These are phyloP conservation scores for Hericium rajendrae DNA, from an alignment of 768 basidiomycete species.

Conservation along the genomic window DNA sequence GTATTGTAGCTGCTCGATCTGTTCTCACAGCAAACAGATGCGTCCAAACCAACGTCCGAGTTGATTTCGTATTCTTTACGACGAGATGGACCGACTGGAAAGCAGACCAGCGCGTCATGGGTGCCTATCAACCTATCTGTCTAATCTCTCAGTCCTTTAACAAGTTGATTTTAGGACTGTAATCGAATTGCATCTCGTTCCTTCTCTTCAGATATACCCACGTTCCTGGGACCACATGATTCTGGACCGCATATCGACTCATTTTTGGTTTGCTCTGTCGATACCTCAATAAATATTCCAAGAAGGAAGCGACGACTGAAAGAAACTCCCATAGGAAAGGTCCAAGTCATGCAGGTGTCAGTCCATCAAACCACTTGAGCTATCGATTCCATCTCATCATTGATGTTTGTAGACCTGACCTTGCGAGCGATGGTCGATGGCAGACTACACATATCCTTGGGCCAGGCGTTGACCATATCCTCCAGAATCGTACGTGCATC, in stretches of 20 bases:
- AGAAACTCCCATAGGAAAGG: not conserved
- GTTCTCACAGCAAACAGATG: slow-evolving; percentile 18
- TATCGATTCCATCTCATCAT: not conserved
- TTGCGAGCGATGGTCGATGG: not conserved
- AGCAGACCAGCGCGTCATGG: slow-evolving; percentile 26
- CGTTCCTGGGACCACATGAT: slow-evolving; percentile 10
- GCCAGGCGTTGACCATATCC: not conserved
- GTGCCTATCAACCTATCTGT: slow-evolving; percentile 19
- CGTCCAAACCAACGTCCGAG: slow-evolving; percentile 27
- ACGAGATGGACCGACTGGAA: slow-evolving; percentile 1
- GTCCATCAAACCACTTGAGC: not conserved
- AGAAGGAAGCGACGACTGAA: not conserved
- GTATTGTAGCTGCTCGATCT: not conserved
- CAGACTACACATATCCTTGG: not conserved
- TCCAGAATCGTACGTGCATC: not conserved
- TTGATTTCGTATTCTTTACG: slow-evolving; percentile 22
- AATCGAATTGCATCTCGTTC: not conserved
- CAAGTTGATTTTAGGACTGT: not conserved
- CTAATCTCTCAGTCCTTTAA: not conserved
- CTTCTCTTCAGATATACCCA: slow-evolving; percentile 4
- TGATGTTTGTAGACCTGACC: not conserved
- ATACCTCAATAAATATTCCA: not conserved
- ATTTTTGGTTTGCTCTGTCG: slow-evolving; percentile 7
- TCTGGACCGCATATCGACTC: slow-evolving; percentile 3
- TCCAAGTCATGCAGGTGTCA: not conserved